These are phyloP conservation scores for Phialemoniopsis sp. DNA, from an alignment of 2,329 filamentous ascomycete species.

Conservation along the genomic window DNA sequence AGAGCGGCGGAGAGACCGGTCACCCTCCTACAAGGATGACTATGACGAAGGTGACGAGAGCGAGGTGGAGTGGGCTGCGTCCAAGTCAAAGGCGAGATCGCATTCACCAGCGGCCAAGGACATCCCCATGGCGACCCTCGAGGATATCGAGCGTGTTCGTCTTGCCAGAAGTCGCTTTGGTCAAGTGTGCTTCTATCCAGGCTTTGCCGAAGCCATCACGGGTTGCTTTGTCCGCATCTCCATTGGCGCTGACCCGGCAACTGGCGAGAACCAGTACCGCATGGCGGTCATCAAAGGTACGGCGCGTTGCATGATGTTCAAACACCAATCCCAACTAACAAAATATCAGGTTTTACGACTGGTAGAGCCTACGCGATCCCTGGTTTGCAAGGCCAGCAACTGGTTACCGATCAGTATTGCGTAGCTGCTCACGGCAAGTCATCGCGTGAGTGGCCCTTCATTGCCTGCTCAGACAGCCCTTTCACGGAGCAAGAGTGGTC, in stretches of 20 bases:
- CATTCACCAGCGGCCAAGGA: conserved; percentile 56
- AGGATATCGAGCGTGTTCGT: conserved; percentile 80
- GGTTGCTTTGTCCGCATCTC: conserved; percentile 85
- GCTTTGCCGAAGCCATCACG: conserved; percentile 75
- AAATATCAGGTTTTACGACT: conserved; percentile 62
- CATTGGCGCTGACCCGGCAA: conserved; percentile 71
- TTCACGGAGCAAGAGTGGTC: conserved; percentile 90
- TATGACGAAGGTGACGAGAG: conserved; percentile 67
- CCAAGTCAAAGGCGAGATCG: conserved; percentile 43
- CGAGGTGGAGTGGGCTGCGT: conserved; percentile 70
- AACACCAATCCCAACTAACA: background rate
- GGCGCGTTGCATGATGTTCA: conserved; percentile 5
- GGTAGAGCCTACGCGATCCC: conserved; percentile 83
- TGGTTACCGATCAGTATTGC: conserved; percentile 84
- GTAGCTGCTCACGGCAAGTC: conserved; percentile 78
- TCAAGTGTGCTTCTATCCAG: conserved; percentile 88
- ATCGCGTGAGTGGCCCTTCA: conserved; percentile 82
- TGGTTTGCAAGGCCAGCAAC: conserved; percentile 66
- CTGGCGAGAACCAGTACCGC: conserved; percentile 74
- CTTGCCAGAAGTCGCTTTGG: conserved; percentile 84
- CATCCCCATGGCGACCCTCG: conserved; percentile 60
- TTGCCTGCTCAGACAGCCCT: conserved; percentile 78
- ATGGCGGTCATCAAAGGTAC: conserved; percentile 84
- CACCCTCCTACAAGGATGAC: conserved; percentile 22
- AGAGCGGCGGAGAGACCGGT: conserved; percentile 50